phyloP scores from a whole-genome alignment of 331 rosid species.

The Malus hybrid region DNA sequence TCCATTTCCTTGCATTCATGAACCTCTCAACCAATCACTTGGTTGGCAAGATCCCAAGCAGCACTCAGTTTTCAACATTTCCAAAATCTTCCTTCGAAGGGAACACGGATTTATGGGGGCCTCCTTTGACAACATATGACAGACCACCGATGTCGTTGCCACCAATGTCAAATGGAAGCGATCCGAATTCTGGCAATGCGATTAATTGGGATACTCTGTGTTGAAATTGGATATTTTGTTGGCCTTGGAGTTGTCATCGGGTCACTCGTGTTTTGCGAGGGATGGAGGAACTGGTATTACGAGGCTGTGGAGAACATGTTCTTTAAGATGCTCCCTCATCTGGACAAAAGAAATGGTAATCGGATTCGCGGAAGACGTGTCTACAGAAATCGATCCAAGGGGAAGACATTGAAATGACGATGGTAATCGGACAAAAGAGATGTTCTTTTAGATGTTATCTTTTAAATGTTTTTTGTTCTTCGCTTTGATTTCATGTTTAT shows the following conservation, averaged over 20 bases:
- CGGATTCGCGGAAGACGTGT: background rate
- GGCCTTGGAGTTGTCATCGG: background rate
- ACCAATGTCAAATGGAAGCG: background rate
- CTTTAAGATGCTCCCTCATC: background rate
- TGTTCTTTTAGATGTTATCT: too few species aligned
- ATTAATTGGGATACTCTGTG: background rate
- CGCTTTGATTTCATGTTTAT: too few species aligned
- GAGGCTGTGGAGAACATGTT: background rate
- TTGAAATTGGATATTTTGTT: background rate
- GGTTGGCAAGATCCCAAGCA: conserved; percentile 33
- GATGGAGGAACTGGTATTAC: background rate
- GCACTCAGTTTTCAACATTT: conserved; percentile 51
- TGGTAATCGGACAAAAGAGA: too few species aligned
- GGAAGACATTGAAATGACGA: background rate
- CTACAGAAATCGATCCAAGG: background rate
- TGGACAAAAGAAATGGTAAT: background rate
- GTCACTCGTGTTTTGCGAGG: background rate
- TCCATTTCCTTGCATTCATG: conserved; percentile 38
- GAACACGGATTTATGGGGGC: conserved; percentile 41
- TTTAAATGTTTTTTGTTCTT: too few species aligned
- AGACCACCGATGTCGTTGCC: background rate
- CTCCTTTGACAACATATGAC: background rate
- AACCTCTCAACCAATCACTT: conserved; percentile 44
- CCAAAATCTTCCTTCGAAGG: conserved; percentile 16
- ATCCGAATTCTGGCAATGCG: background rate